Conservation (phyloP, 495 filamentous ascomycete genomes). For the Rhypophila decipiens region DNA sequence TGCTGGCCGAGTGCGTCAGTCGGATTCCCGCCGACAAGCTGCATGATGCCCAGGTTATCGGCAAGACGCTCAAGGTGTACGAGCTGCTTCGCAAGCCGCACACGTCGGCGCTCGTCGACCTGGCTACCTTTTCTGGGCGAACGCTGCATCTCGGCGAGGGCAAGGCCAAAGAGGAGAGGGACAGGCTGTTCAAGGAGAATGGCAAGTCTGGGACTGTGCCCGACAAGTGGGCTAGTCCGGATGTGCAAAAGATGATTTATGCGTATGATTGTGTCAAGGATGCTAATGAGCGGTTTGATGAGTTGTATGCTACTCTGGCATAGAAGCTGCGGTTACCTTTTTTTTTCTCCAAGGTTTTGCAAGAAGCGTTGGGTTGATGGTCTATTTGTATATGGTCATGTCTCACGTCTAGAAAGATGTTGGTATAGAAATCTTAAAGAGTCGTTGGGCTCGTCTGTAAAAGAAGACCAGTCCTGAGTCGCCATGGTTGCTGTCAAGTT, state of each 20-base stretch:
- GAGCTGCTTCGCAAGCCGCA: constrained; percentile 66
- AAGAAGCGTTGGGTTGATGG: too few species aligned
- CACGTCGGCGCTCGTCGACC: constrained; percentile 61
- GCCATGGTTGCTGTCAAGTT: too few species aligned
- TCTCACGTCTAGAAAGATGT: too few species aligned
- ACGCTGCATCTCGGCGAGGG: constrained; percentile 70
- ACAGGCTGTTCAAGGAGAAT: constrained; percentile 61
- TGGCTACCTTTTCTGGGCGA: constrained; percentile 61
- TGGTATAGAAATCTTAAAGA: too few species aligned
- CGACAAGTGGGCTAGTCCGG: constrained; percentile 73
- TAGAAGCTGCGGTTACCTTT: background rate
- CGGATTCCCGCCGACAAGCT: constrained; percentile 40
- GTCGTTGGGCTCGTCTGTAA: too few species aligned
- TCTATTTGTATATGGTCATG: too few species aligned
- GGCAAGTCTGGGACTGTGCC: constrained; percentile 52
- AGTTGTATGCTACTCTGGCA: constrained; percentile 41
- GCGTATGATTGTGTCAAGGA: constrained; percentile 61
- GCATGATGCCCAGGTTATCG: constrained; percentile 47
- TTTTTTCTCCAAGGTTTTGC: too few species aligned
- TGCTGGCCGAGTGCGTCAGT: constrained; percentile 59
- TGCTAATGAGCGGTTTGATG: constrained; percentile 54
- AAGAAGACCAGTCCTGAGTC: too few species aligned
- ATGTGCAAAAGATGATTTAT: constrained; percentile 73
- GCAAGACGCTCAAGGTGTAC: constrained; percentile 62
- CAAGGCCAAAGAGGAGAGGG: constrained; percentile 67